Conservation (phyloP, 441 rosid species). For the Corymbia calophylla region DNA sequence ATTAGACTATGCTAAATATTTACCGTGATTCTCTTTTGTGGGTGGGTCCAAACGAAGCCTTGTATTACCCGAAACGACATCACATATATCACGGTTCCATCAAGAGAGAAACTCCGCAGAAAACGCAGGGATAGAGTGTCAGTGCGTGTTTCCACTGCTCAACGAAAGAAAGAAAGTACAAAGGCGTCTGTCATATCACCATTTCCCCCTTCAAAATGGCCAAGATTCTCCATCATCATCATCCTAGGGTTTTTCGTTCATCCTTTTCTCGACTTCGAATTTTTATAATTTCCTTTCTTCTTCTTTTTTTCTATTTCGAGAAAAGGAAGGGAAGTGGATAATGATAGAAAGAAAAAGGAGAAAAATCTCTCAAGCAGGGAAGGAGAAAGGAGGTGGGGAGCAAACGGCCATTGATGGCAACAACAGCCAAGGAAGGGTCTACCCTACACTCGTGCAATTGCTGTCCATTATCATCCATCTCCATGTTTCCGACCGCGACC, state of each 20-base stretch:
- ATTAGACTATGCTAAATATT: background rate
- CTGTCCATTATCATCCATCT: background rate
- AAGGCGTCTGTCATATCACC: background rate
- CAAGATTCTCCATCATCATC: background rate
- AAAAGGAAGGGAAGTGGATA: background rate
- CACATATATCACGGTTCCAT: background rate
- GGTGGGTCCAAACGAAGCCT: background rate
- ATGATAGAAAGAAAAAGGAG: background rate
- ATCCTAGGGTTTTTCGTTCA: background rate
- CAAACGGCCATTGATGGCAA: background rate
- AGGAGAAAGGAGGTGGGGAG: background rate
- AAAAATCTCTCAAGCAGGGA: background rate
- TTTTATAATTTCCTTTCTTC: background rate
- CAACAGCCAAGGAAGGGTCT: background rate
- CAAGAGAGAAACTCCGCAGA: background rate
- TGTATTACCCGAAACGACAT: background rate
- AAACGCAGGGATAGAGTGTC: background rate
- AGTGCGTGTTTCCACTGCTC: background rate
- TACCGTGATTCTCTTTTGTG: background rate
- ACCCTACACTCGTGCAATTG: background rate
- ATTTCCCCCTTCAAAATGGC: background rate
- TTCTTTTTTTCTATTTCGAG: background rate
- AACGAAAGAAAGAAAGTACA: background rate
- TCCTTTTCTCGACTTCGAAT: background rate
- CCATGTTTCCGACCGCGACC: background rate